Evolutionary conservation across 805 yeast genomes (phyloP).

Genomic region (Schizosaccharomyces lindneri): DNA sequence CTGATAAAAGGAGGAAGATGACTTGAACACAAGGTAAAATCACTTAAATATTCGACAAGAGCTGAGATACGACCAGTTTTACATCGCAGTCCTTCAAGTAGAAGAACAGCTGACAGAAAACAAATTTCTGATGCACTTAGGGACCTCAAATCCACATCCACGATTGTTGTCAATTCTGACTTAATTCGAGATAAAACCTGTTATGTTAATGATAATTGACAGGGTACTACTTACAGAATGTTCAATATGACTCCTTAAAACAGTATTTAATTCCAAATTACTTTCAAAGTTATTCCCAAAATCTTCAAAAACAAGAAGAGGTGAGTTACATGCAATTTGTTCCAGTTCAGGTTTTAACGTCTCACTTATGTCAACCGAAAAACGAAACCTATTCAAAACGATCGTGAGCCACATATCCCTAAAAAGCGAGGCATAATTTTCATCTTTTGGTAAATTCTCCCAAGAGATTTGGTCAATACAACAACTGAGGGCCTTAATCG

Average conservation of each 20-base stretch:
- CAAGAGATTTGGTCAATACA: slow-evolving; percentile 35
- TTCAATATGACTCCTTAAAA: slow-evolving; percentile 31
- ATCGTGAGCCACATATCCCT: slow-evolving; percentile 85
- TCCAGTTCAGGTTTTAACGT: slow-evolving; percentile 26
- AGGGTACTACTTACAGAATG: background rate
- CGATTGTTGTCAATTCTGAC: slow-evolving; percentile 10
- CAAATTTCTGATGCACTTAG: slow-evolving; percentile 55
- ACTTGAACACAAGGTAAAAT: slow-evolving; percentile 50
- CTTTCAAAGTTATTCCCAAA: slow-evolving; percentile 72
- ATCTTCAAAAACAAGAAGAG: slow-evolving; percentile 62
- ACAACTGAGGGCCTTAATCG: slow-evolving; percentile 52
- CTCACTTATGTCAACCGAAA: slow-evolving; percentile 27
- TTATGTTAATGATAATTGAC: slow-evolving; percentile 37
- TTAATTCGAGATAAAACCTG: slow-evolving; percentile 25
- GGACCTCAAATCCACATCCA: slow-evolving; percentile 24
- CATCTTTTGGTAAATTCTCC: slow-evolving; percentile 22
- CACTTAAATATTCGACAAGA: slow-evolving; percentile 57
- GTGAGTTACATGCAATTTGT: slow-evolving; percentile 63
- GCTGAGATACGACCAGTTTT: slow-evolving; percentile 60
- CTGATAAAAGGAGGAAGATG: slow-evolving; percentile 48
- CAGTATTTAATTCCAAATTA: slow-evolving; percentile 74
- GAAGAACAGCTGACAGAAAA: slow-evolving; percentile 62
- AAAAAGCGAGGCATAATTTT: slow-evolving; percentile 32
- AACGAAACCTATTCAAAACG: slow-evolving; percentile 72
- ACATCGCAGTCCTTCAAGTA: slow-evolving; percentile 58